Conservation (phyloP, 2,329 filamentous ascomycete species). For the Talaromyces sp. region DNA sequence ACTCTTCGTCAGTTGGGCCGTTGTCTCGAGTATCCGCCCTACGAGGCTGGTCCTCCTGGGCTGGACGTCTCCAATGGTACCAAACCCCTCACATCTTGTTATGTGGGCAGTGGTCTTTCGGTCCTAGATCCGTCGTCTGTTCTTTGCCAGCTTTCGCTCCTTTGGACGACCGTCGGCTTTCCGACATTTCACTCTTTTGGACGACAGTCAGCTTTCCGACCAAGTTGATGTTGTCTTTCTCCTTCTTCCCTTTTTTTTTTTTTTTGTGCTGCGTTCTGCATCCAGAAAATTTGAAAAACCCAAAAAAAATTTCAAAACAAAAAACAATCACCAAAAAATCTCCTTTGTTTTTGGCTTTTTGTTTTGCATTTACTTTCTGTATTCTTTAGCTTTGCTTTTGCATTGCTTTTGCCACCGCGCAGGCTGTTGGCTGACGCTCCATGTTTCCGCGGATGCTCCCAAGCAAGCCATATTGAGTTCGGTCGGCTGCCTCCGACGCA, state of each 20-base stretch:
- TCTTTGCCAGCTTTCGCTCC: background rate
- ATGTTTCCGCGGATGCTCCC: background rate
- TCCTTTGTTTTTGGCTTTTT: background rate
- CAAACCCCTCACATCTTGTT: background rate
- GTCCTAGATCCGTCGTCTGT: background rate
- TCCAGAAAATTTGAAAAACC: background rate
- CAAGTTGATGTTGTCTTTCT: background rate
- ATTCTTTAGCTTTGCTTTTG: background rate
- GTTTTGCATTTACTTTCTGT: no score
- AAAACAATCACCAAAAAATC: no score
- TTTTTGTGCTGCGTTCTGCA: background rate
- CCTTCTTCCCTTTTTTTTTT: background rate
- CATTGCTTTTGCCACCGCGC: background rate
- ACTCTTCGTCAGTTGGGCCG: constrained; percentile 4
- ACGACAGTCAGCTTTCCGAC: background rate
- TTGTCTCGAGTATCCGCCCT: background rate
- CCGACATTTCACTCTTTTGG: no score
- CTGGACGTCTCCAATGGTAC: background rate
- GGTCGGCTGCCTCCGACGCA: background rate
- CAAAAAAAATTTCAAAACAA: no score
- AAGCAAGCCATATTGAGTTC: background rate
- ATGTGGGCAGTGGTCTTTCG: background rate
- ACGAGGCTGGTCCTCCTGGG: background rate
- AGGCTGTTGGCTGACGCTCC: background rate
- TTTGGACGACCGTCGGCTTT: background rate